Conservation (phyloP, 2,329 filamentous ascomycete species). For the Orbilia quercus region DNA sequence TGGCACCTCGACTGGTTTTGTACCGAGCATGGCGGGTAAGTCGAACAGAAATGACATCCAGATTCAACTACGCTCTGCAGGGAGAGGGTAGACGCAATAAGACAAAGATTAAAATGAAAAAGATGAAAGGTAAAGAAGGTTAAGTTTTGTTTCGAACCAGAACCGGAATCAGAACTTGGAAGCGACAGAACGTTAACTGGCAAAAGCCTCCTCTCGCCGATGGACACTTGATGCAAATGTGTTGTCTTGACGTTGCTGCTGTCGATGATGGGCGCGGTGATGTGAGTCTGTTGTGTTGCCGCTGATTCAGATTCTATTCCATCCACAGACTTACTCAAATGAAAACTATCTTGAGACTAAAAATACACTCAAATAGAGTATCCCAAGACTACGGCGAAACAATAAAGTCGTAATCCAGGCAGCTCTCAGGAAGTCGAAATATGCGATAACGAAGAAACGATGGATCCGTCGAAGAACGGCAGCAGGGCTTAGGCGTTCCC, state of each 20-base stretch:
- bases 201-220: conserved; percentile 1
- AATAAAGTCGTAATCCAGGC: too few relatives aligned
- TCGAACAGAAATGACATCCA: not conserved
- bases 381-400: too few relatives aligned
- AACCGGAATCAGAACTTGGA: conserved; percentile 16
- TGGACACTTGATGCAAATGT: conserved; percentile 15
- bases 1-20: conserved; percentile 47
- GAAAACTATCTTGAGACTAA: too few relatives aligned
- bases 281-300: too few relatives aligned
- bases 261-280: not conserved
- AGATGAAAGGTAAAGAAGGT: conserved; percentile 10
- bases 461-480: not conserved
- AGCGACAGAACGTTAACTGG: conserved; percentile 9
- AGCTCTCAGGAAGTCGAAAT: not conserved
- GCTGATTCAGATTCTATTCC: too few relatives aligned
- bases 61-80: too few relatives aligned
- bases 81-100: not conserved
- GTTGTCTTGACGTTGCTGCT: conserved; percentile 38
- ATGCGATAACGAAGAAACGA: too few relatives aligned
- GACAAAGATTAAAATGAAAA: not conserved
- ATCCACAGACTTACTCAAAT: too few relatives aligned
- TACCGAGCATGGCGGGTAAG: conserved; percentile 34
- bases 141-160: conserved; percentile 32
- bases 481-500: conserved; percentile 24
- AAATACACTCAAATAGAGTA: too few relatives aligned